Conservation (phyloP, 108 stramenopile species). For the Cyclotella sp. region DNA sequence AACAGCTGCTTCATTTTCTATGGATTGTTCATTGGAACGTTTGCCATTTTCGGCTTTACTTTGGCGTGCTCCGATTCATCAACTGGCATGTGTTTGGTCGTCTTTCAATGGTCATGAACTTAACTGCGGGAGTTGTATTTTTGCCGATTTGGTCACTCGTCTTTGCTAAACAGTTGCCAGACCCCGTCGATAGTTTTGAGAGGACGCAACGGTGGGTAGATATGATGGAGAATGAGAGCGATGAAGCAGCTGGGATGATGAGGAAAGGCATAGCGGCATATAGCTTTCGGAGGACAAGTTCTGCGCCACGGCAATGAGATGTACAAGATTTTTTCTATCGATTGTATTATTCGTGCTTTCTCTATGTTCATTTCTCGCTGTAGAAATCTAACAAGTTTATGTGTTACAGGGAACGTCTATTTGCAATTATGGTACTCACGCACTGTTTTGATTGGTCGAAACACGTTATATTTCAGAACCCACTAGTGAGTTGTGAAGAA, state of each 20-base stretch:
- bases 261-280: slow-evolving; percentile 9
- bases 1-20: slow-evolving; percentile 55
- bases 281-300: too few relatives aligned
- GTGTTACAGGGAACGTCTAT: too few relatives aligned
- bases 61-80: slow-evolving; percentile 63
- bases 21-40: slow-evolving; percentile 60
- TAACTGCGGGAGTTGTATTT: slow-evolving; percentile 59
- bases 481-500: too few relatives aligned
- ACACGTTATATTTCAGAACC: too few relatives aligned
- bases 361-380: too few relatives aligned
- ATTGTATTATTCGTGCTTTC: too few relatives aligned
- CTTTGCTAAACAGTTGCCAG: slow-evolving; percentile 60
- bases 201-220: slow-evolving; percentile 16
- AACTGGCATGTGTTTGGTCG: slow-evolving; percentile 53
- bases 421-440: too few relatives aligned
- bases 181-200: slow-evolving; percentile 45
- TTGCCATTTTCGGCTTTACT: slow-evolving; percentile 69
- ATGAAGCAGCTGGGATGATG: slow-evolving; percentile 10
- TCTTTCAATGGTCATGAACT: slow-evolving; percentile 56
- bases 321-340: too few relatives aligned
- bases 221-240: not conserved
- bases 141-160: slow-evolving; percentile 68
- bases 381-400: too few relatives aligned
- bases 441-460: too few relatives aligned
- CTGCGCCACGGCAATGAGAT: too few relatives aligned